Evolutionary conservation across 306 rosid genomes (phyloP).

Genomic region (Sesbania bispinosa): DNA sequence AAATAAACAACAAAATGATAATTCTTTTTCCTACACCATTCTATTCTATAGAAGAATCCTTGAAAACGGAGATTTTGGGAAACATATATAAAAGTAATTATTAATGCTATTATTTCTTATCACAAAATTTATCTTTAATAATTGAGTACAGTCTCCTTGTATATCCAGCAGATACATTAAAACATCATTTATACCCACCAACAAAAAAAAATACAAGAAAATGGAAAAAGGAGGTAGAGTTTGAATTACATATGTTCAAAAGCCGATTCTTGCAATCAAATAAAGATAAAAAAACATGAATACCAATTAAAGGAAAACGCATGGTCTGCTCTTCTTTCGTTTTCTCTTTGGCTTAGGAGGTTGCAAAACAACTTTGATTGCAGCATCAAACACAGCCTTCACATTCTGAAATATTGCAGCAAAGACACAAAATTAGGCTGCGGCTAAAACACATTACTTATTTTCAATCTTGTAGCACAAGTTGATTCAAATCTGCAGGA

Average conservation of each 20-base stretch:
- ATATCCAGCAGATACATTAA: constrained; percentile 11
- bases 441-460: background rate
- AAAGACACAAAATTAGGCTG: background rate
- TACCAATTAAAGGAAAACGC: constrained; percentile 35
- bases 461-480: background rate
- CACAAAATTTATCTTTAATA: constrained; percentile 10
- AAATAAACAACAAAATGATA: too few relatives aligned
- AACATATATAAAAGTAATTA: background rate
- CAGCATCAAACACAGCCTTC: constrained; percentile 47
- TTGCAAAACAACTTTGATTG: constrained; percentile 53
- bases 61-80: background rate
- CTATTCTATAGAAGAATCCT: too few relatives aligned
- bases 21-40: too few relatives aligned
- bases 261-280: constrained; percentile 14
- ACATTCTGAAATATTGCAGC: constrained; percentile 41
- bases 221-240: background rate
- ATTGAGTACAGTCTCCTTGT: background rate
- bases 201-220: background rate
- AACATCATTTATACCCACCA: constrained; percentile 3
- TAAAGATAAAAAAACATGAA: background rate
- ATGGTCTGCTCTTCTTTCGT: constrained; percentile 44
- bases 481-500: background rate
- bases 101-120: background rate
- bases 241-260: constrained; percentile 28
- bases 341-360: constrained; percentile 49